Percentiles rank a stretch among this genome's conserved stretches.
Conservation (phyloP, 2,329 filamentous ascomycete genomes). For the Cytospora chrysosperma region DNA sequence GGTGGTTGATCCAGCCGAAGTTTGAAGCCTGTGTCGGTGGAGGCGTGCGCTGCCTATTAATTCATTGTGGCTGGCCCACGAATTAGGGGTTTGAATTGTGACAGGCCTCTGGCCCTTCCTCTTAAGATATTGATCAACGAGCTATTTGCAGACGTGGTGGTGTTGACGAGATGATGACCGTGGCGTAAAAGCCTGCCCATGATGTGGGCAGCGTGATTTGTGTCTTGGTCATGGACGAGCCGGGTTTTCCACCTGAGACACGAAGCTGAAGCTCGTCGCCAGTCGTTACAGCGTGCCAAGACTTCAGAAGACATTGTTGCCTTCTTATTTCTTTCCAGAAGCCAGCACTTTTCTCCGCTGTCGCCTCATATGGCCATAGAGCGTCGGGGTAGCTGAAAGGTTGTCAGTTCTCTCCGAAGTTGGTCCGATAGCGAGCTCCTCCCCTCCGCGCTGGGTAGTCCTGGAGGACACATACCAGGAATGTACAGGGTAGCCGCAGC, state of each 20-base stretch:
- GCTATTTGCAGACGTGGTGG: background rate
- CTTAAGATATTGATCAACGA: background rate
- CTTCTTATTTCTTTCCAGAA: background rate
- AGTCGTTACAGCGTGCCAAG: background rate
- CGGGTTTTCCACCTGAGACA: background rate
- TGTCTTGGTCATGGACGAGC: too few relatives aligned
- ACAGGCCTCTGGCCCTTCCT: background rate
- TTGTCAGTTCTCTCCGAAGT: background rate
- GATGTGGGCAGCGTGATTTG: too few relatives aligned
- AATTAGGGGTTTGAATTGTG: background rate
- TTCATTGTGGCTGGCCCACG: background rate
- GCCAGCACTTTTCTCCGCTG: conserved; percentile 20
- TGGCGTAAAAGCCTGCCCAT: too few relatives aligned
- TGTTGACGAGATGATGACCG: background rate
- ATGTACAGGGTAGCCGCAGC: conserved; percentile 18
- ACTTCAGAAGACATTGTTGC: background rate
- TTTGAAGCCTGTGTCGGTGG: background rate
- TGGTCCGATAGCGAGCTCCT: background rate
- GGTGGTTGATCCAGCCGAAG: too few relatives aligned
- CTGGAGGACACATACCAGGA: conserved; percentile 15
- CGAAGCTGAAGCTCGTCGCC: background rate
- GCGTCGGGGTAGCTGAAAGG: conserved; percentile 14
- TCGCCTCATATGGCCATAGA: conserved; percentile 21
- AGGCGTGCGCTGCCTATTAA: background rate
- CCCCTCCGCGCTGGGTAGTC: too few relatives aligned